A percentile compares a stretch with the other conserved stretches of the same genome.
phyloP scores from a whole-genome alignment of 768 basidiomycete genomes.

The Podaxis sp. region DNA sequence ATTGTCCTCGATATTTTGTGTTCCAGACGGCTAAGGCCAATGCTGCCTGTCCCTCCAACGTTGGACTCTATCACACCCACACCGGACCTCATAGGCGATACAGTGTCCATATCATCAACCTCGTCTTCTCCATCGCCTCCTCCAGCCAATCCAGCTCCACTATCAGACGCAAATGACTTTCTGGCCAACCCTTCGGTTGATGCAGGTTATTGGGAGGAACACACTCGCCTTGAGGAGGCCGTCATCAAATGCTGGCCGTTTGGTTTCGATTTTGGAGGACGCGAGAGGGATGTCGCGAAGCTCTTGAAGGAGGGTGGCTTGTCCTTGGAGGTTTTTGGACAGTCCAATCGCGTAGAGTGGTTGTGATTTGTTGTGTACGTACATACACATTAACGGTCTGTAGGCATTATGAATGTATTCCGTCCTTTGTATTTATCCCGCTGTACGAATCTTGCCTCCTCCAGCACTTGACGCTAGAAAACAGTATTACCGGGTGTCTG shows the following conservation, averaged over 20 bases:
- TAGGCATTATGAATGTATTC: too few relatives aligned
- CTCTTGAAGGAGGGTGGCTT: not conserved
- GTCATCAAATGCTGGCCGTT: conserved; percentile 8
- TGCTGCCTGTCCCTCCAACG: not conserved
- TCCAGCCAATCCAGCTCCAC: not conserved
- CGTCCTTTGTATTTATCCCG: too few relatives aligned
- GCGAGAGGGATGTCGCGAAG: not conserved
- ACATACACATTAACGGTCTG: too few relatives aligned
- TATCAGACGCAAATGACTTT: not conserved
- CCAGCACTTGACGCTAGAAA: too few relatives aligned
- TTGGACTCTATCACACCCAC: not conserved
- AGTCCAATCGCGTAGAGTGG: not conserved
- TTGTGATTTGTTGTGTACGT: not conserved
- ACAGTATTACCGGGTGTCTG: too few relatives aligned
- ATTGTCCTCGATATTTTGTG: not conserved
- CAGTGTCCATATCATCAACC: not conserved
- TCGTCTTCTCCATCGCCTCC: not conserved
- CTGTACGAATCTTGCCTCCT: too few relatives aligned
- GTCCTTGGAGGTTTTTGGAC: not conserved
- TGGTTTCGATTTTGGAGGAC: conserved; percentile 1
- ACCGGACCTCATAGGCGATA: too few relatives aligned
- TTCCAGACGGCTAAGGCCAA: not conserved
- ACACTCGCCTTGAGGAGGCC: not conserved
- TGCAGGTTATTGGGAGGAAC: not conserved
- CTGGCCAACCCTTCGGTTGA: not conserved